Conservation (phyloP, 108 stramenopile genomes). For the Nitzschia palea region DNA sequence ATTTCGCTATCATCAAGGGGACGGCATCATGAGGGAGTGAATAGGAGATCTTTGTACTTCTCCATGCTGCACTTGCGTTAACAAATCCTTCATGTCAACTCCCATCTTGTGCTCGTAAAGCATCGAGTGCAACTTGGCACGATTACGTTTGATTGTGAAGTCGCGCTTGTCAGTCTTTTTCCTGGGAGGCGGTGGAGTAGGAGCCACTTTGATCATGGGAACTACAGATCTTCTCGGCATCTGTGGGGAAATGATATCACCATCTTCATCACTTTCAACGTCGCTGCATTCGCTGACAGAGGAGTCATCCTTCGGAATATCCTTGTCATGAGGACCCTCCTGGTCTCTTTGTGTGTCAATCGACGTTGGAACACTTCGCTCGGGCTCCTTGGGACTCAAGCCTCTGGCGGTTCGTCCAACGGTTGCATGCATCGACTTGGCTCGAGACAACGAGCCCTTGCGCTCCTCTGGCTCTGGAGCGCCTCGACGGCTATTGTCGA, state of each 20-base stretch:
- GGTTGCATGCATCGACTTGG: conserved; percentile 14
- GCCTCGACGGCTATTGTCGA: conserved; percentile 1
- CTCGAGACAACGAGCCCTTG: conserved; percentile 2
- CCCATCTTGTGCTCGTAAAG: conserved; percentile 36
- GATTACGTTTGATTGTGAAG: conserved; percentile 30
- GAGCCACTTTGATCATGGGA: background rate
- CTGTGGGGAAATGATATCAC: background rate
- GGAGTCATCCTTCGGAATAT: background rate
- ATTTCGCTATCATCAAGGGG: conserved; percentile 3
- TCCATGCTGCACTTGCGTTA: conserved; percentile 28
- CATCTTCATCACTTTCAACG: conserved; percentile 11
- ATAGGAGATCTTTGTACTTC: conserved; percentile 33
- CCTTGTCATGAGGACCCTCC: background rate
- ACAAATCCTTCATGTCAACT: conserved; percentile 35
- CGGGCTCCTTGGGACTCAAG: conserved; percentile 15
- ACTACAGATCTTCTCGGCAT: background rate
- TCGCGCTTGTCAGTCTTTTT: conserved; percentile 29
- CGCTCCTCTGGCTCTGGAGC: conserved; percentile 5
- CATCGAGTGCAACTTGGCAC: conserved; percentile 27
- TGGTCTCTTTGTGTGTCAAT: background rate
- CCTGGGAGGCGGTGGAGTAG: background rate
- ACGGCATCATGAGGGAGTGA: conserved; percentile 22
- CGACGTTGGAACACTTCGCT: conserved; percentile 11
- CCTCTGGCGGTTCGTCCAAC: background rate
- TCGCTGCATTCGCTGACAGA: conserved; percentile 16